Base-by-base conservation (phyloP, 2,329 filamentous ascomycete genomes). In the Colletotrichum phormii region DNA sequence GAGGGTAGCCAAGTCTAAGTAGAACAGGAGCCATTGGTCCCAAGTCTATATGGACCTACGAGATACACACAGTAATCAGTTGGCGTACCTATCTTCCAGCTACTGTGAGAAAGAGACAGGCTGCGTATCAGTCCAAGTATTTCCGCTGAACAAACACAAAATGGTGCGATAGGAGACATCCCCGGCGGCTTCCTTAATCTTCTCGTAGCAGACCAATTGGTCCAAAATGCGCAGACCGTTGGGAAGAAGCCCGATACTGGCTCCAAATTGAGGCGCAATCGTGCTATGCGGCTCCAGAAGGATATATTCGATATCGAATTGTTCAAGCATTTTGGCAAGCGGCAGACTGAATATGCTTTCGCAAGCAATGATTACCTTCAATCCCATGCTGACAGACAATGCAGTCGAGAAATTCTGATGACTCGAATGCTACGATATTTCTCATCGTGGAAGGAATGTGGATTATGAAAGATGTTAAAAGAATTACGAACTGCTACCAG, bases 141-240 rank as follows among this genome's bases (percentile, higher is more conserved):
- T 35, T 35, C 33, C 33, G 33, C 33, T 35, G 9, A 35, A 35
- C 33, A 35, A 3, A 11, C 33, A 11, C 33, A 35, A 12, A 35
- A 9, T 35, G 33, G 33, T 35, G 33, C 33, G 33, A 11, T 35
- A 35, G 2, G 11, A 35, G 33, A 35, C 33, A 35, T 35, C 33
- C 12, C 33, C 33, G 33, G 33, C 33, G 33, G 33, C 33, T 11
- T 35, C 63, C 2, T 77, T 69, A 24, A 82, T 71, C 0, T 75
- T 29, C 31, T 81, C 76, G 49, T 79, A 81, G 31, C 78, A 75
- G 3, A 75, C 76, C 0, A 89, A 75, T 75, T 90, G 88, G 65
- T 89, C 86, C 0, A 89, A 75, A 12, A 89, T 84, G 1, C 84
- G 80, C 4, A 77, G 64, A 0, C 84, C 85, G 22, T 85, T 80